Evolutionary conservation across 75 land plant genomes (phyloP).

Genomic region (Pseudotsuga menziesii): DNA sequence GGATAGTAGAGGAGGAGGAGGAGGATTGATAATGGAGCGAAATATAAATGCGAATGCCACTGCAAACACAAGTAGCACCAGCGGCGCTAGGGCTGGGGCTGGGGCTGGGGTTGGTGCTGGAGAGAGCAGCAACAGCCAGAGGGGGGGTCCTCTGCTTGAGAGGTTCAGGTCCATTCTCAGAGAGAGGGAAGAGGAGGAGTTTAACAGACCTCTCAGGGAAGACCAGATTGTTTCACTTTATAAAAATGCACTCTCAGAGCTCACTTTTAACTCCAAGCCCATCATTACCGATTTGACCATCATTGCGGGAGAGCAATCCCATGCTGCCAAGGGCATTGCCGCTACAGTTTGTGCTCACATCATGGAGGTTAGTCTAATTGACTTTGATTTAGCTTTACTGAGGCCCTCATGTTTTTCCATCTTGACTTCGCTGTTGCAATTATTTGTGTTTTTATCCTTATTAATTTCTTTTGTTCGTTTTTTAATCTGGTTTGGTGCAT

Average conservation of each 20-base stretch:
- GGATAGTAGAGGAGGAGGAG: not conserved
- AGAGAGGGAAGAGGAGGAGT: constrained; percentile 31
- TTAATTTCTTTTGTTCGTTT: not conserved
- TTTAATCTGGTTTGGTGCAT: not conserved
- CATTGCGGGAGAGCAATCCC: constrained; percentile 85
- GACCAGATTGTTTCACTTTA: constrained; percentile 68
- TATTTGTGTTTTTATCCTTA: not conserved
- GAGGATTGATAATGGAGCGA: not conserved
- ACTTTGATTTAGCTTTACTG: not conserved
- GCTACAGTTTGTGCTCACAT: constrained; percentile 73
- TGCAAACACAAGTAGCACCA: too few species aligned
- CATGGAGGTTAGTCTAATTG: constrained; percentile 57
- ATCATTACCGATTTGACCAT: constrained; percentile 95
- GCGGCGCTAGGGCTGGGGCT: too few species aligned
- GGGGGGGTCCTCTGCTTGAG: constrained; percentile 28
- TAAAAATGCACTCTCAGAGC: constrained; percentile 65
- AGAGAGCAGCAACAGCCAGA: not conserved
- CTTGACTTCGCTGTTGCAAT: not conserved
- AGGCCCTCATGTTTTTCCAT: not conserved
- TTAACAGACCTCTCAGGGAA: constrained; percentile 6
- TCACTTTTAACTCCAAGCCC: constrained; percentile 96
- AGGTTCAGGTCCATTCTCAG: constrained; percentile 39
- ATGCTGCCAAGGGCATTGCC: constrained; percentile 69
- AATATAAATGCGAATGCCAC: too few species aligned
- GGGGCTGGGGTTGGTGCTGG: not conserved